Evolutionary conservation across 768 basidiomycete species (phyloP).

Genomic region (Leccinum arenicola): DNA sequence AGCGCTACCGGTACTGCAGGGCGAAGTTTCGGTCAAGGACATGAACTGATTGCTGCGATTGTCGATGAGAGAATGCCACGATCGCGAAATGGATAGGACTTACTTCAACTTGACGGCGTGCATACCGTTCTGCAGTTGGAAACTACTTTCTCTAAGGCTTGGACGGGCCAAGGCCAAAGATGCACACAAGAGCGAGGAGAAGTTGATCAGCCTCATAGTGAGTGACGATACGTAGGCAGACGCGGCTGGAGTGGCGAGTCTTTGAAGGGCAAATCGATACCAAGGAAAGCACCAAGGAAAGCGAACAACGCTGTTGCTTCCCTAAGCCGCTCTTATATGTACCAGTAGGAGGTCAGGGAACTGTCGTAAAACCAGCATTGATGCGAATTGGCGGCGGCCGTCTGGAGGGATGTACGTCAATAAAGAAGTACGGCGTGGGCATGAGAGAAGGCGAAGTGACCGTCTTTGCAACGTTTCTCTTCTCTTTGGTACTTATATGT

Average conservation of each 20-base stretch:
- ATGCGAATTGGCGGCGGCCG: not conserved
- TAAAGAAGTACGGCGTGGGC: not conserved
- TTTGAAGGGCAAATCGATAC: not conserved
- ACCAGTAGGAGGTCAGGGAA: not conserved
- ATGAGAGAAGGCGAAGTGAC: not conserved
- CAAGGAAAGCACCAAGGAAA: not conserved
- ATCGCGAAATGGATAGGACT: conserved; percentile 35
- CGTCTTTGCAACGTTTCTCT: too few species aligned
- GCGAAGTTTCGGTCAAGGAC: conserved; percentile 27
- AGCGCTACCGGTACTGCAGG: conserved; percentile 40
- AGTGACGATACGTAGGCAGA: not conserved
- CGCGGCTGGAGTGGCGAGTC: not conserved
- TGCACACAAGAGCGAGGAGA: conserved; percentile 17
- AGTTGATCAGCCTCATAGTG: not conserved
- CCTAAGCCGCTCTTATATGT: not conserved
- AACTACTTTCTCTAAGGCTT: conserved; percentile 29
- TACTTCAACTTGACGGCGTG: conserved; percentile 43
- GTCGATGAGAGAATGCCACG: conserved; percentile 53
- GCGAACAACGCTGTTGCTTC: not conserved
- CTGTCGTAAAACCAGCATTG: not conserved
- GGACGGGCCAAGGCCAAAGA: conserved; percentile 36
- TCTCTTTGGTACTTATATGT: too few species aligned
- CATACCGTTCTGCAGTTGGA: conserved; percentile 40
- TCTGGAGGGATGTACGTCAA: not conserved
- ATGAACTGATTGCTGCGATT: conserved; percentile 15